phyloP scores from a whole-genome alignment of 176 grass and related monocot species.

The Carex cristatella region DNA sequence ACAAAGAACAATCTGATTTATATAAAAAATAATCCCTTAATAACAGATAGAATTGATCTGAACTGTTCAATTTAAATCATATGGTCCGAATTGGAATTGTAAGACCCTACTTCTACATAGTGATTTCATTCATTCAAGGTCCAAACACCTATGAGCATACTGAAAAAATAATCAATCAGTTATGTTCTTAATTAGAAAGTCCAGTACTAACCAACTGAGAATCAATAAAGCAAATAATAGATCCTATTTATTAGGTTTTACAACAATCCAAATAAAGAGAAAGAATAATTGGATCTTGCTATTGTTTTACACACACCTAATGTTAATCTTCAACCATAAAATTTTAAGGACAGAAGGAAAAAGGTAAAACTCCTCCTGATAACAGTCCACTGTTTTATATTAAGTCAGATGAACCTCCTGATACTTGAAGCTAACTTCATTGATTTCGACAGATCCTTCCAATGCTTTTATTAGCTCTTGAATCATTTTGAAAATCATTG shows the following conservation, averaged over 20 bases:
- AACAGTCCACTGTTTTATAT: not conserved
- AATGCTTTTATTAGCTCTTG: constrained; percentile 5
- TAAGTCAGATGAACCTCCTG: not conserved
- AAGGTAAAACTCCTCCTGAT: not conserved
- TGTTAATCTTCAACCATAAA: not conserved
- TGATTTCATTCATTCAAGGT: not conserved
- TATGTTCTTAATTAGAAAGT: not conserved
- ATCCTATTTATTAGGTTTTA: not conserved
- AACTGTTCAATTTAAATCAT: too few species aligned
- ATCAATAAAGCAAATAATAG: not conserved
- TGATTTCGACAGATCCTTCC: not conserved
- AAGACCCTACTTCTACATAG: too few species aligned
- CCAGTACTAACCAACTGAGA: not conserved
- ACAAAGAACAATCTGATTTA: too few species aligned
- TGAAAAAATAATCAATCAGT: not conserved
- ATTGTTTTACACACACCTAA: not conserved
- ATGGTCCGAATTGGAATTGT: too few species aligned
- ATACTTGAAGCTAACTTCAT: not conserved
- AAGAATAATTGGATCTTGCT: not conserved
- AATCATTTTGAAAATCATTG: not conserved
- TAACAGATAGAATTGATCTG: too few species aligned
- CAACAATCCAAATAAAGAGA: not conserved
- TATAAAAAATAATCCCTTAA: too few species aligned
- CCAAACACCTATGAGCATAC: not conserved
- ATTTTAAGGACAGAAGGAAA: not conserved